phyloP scores from a whole-genome alignment of 306 rosid genomes.

The Malus domestica region DNA sequence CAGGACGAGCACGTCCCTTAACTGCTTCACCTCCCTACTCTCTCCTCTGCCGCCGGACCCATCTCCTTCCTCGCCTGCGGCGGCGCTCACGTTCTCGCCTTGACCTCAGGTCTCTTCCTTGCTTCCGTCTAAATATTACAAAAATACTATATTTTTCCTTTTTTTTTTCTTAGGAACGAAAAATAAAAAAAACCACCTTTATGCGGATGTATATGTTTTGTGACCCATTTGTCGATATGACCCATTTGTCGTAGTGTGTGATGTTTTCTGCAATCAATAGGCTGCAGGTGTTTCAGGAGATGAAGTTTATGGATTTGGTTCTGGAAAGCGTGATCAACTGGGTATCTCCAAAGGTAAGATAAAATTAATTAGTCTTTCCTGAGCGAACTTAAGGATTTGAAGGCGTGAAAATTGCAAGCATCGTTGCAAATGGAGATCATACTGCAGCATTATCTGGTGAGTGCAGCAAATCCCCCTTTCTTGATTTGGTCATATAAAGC shows the following conservation, averaged over 20 bases:
- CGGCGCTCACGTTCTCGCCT: slow-evolving; percentile 78
- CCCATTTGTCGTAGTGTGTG: background rate
- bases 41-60: slow-evolving; percentile 25
- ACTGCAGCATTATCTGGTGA: slow-evolving; percentile 76
- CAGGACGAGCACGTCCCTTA: slow-evolving; percentile 63
- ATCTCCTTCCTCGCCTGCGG: slow-evolving; percentile 68
- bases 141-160: background rate
- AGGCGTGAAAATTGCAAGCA: slow-evolving; percentile 32
- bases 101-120: slow-evolving; percentile 46
- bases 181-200: background rate
- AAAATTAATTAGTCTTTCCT: slow-evolving; percentile 48
- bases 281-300: slow-evolving; percentile 36
- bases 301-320: slow-evolving; percentile 78
- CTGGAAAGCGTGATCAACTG: slow-evolving; percentile 84
- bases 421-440: slow-evolving; percentile 88
- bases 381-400: slow-evolving; percentile 39
- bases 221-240: background rate
- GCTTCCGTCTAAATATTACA: background rate
- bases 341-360: slow-evolving; percentile 53
- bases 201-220: background rate
- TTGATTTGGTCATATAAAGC: background rate
- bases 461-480: slow-evolving; percentile 14
- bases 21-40: slow-evolving; percentile 39
- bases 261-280: slow-evolving; percentile 1
- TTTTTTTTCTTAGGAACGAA: background rate